Evolutionary conservation across 2,329 filamentous ascomycete genomes (phyloP), one percentile per base, ranked within the genome.

Genomic region (Aspergillus fructus): DNA sequence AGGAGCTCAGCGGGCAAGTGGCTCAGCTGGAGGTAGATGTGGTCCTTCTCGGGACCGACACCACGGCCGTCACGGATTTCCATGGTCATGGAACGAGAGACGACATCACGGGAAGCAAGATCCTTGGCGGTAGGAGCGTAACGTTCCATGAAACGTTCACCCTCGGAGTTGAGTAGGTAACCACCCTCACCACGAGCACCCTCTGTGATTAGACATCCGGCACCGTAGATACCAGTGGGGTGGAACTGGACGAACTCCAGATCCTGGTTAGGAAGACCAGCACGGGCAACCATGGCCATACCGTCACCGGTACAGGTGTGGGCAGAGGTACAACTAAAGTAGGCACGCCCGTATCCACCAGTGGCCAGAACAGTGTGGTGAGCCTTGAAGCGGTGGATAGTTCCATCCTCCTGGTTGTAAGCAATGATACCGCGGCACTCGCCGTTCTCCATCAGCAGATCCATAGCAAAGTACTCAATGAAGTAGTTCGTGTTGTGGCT

Each of bases 191-290:
- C 94, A 84, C 94, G 91, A 68, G 93, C 91, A 69, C 93, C 93
- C 81, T 99, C 93, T 12, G 94, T 97, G 74, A 99, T 99, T 84
- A 99, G 82, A 79, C 93, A 96, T 66, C 93, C 93, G 71, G 93
- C 94, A 71, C 94, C 94, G 78, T 99, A 99, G 80, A 99, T 97
- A 86, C 93, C 93, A 66, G 93, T 97, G 56, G 93, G 93, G 78
- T 99, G 93, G 86, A 99, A 99, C 81, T 99, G 93, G 62, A 99
- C 94, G 79, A 99, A 99, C 78, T 99, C 94, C 63, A 97, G 85
- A 88, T 99, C 94, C 83, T 99, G 94, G 85, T 96, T 96, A 70
- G 94, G 93, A 41, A 99, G 89, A 76, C 94, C 94, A 62, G 94
- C 94, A 81, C 94, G 92, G 68, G 93, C 90, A 71, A 97, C 93